Evolutionary conservation across 1,284 basidiomycete species (phyloP), one percentile per base, ranked within the genome.

Genomic region (Pterulicium gracile): DNA sequence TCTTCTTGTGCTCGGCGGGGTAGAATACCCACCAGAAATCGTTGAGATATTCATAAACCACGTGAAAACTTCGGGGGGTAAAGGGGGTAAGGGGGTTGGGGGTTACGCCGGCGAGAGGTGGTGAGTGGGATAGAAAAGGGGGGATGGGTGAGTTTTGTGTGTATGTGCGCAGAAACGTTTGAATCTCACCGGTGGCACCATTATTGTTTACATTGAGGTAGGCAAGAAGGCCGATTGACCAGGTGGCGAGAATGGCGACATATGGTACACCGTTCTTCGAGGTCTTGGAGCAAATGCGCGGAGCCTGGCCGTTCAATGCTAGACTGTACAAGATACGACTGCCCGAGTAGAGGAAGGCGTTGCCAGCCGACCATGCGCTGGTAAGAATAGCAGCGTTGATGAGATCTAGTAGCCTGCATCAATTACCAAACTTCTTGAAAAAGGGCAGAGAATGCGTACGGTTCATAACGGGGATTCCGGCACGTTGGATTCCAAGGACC

Each of bases 391-490:
- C 66, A 19, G 77, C 75, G 55, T 83, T 81, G 61, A 80, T 74
- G 63, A 69, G 53, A 45, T n/a, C n/a, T n/a, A n/a, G n/a, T n/a
- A n/a, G n/a, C n/a, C n/a, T n/a, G n/a, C n/a, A n/a, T n/a, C n/a
- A n/a, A n/a, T 52, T 49, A 12, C 43, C 17, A n/a, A 56, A 49
- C 10, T 50, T 52, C 36, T 56, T 55, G 52, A 56, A 55, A 17
- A 65, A 60, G 27, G 73, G n/a, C n/a, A 69, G 45, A 57, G 63
- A 49, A 64, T 47, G 46, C 54, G 54, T 41, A 58, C 56, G 22
- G 81, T 72, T 43, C 81, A 79, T 59, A 81, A 83, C 1, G 79
- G 79, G n/a, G 75, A 78, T 3, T 75, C 72, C 17, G n/a, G n/a
- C n/a, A n/a, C n/a, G n/a, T n/a, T n/a, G n/a, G n/a, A n/a, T n/a